These are phyloP conservation scores for Penicillium paxilli DNA, from an alignment of 495 filamentous ascomycete genomes.

Conservation along the genomic window DNA sequence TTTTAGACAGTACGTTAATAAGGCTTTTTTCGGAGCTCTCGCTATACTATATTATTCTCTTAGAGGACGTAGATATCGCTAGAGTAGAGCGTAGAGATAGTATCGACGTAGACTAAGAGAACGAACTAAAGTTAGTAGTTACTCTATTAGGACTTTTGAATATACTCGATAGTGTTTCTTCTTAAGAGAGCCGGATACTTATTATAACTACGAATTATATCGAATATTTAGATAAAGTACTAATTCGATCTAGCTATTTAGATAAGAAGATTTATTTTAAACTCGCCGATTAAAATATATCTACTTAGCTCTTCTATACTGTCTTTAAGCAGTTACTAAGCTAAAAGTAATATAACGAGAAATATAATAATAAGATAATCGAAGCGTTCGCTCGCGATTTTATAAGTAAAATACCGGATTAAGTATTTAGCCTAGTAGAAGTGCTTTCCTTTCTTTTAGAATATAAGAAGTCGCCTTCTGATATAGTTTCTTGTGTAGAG, in stretches of 20 bases:
- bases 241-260: conserved; percentile 59
- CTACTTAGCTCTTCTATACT: conserved; percentile 13
- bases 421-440: conserved; percentile 21
- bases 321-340: conserved; percentile 9
- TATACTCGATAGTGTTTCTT: conserved; percentile 66
- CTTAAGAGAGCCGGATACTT: conserved; percentile 59
- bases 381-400: conserved; percentile 12
- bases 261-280: conserved; percentile 38
- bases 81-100: conserved; percentile 25
- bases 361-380: conserved; percentile 5
- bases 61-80: conserved; percentile 69
- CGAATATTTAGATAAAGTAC: conserved; percentile 62
- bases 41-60: conserved; percentile 59
- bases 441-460: conserved; percentile 19
- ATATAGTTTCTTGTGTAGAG: conserved; percentile 13
- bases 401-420: conserved; percentile 12
- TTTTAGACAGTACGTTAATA: conserved; percentile 36
- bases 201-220: conserved; percentile 57
- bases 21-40: conserved; percentile 56
- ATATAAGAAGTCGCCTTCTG: conserved; percentile 9
- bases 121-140: conserved; percentile 44
- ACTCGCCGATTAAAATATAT: conserved; percentile 12
- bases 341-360: conserved; percentile 6
- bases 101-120: conserved; percentile 6
- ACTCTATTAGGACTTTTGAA: conserved; percentile 59